phyloP scores from a whole-genome alignment of 805 yeast species.

The Saturnispora zaruensis region DNA sequence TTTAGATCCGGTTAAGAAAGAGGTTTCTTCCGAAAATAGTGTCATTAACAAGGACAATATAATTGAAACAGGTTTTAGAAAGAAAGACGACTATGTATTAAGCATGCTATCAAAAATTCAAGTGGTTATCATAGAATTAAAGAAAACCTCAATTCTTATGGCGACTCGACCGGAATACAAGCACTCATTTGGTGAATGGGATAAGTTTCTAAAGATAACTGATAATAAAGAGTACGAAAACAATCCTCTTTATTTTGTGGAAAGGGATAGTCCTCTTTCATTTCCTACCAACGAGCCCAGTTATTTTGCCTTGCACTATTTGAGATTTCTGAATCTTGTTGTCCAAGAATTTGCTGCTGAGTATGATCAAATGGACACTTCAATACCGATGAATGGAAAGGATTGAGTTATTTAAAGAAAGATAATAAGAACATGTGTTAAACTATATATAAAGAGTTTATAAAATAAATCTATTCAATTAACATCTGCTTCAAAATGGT shows the following conservation, averaged over 20 bases:
- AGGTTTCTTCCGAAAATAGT: neutral
- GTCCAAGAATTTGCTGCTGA: conserved; percentile 23
- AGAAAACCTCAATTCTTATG: conserved; percentile 26
- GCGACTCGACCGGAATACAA: conserved; percentile 33
- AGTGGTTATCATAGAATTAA: conserved; percentile 26
- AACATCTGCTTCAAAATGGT: neutral
- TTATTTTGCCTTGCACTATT: conserved; percentile 34
- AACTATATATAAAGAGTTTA: neutral
- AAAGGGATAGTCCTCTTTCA: conserved; percentile 58
- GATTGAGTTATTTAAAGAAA: neutral
- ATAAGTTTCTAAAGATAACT: conserved; percentile 27
- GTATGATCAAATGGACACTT: conserved; percentile 14
- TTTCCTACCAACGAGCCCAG: conserved; percentile 64
- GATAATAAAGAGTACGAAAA: conserved; percentile 18
- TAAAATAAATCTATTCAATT: neutral
- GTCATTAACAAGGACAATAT: conserved; percentile 9
- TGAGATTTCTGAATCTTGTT: conserved; percentile 20
- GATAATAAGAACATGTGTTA: neutral
- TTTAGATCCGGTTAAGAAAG: conserved; percentile 2
- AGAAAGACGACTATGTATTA: conserved; percentile 22
- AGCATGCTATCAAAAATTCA: conserved; percentile 19
- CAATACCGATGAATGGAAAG: neutral
- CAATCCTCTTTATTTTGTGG: conserved; percentile 48
- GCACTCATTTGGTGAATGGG: conserved; percentile 50
- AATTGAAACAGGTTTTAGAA: conserved; percentile 17